Evolutionary conservation across 805 yeast species (phyloP).

Genomic region (Yamadazyma scolyti): DNA sequence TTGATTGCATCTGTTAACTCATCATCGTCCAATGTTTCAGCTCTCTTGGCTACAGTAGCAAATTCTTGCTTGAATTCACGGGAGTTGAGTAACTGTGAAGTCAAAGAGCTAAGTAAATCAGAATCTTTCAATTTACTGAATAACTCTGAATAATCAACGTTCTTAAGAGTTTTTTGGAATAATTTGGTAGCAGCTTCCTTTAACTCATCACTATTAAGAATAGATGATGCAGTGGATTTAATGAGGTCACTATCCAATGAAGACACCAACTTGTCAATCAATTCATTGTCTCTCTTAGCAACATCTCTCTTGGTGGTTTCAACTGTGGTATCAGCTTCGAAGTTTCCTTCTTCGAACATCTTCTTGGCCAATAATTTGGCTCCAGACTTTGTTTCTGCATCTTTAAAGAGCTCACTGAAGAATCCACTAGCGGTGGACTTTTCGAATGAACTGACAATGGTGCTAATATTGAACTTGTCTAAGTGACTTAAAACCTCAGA

Average conservation of each 20-base stretch:
- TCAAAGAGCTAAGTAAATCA: slow-evolving; percentile 15
- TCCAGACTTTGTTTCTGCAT: slow-evolving; percentile 11
- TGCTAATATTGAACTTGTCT: slow-evolving; percentile 4
- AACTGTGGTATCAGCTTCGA: slow-evolving; percentile 3
- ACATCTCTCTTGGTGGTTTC: slow-evolving; percentile 11
- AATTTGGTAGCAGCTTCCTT: slow-evolving; percentile 17
- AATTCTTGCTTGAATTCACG: slow-evolving; percentile 14
- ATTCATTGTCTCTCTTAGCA: slow-evolving; percentile 13
- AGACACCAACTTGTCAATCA: slow-evolving; percentile 16
- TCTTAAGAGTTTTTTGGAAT: slow-evolving; percentile 17
- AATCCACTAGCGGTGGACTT: slow-evolving; percentile 11
- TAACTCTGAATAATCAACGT: slow-evolving; percentile 18
- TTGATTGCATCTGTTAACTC: background rate
- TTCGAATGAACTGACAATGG: slow-evolving; percentile 7
- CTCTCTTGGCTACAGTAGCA: slow-evolving; percentile 11
- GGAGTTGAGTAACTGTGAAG: slow-evolving; percentile 8
- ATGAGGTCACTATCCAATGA: slow-evolving; percentile 21
- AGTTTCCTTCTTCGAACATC: slow-evolving; percentile 12
- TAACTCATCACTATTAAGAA: slow-evolving; percentile 18
- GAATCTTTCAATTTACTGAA: slow-evolving; percentile 23
- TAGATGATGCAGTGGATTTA: slow-evolving; percentile 17
- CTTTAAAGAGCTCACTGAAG: slow-evolving; percentile 14
- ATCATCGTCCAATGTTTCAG: slow-evolving; percentile 4
- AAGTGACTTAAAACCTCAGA: slow-evolving; percentile 5
- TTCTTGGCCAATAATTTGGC: slow-evolving; percentile 15